Percentiles rank a stretch among this genome's conserved stretches.
Evolutionary conservation across 2,329 filamentous ascomycete genomes (phyloP).

Genomic region (Trichoderma aggressivum): DNA sequence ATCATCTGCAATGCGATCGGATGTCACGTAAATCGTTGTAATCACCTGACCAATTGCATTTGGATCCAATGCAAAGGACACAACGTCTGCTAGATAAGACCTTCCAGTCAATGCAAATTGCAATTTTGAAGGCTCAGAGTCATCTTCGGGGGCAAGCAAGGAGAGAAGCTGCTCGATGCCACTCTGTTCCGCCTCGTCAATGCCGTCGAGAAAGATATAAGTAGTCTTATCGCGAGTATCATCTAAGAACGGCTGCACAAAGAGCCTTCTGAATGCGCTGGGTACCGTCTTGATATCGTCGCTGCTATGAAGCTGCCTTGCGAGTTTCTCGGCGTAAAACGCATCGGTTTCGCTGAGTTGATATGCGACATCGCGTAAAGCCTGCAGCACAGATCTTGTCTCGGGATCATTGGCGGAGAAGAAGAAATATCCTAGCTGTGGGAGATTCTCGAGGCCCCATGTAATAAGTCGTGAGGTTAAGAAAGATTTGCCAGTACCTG

Average conservation of each 20-base stretch:
- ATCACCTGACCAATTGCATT: constrained; percentile 30
- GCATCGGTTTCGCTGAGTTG: constrained; percentile 46
- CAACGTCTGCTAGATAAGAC: constrained; percentile 39
- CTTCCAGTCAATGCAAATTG: constrained; percentile 43
- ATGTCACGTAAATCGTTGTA: constrained; percentile 41
- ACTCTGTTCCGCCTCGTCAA: constrained; percentile 42
- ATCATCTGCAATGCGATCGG: constrained; percentile 41
- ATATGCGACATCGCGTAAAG: constrained; percentile 44
- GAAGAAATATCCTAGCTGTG: constrained; percentile 44
- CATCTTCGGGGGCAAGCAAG: constrained; percentile 31
- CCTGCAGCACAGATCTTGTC: constrained; percentile 43
- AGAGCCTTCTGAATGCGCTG: constrained; percentile 42
- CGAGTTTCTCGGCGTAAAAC: constrained; percentile 42
- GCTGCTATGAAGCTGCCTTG: constrained; percentile 32
- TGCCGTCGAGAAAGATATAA: constrained; percentile 46
- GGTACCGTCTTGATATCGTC: constrained; percentile 44
- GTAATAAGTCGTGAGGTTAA: constrained; percentile 43
- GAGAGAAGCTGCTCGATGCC: constrained; percentile 39
- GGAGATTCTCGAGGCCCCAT: constrained; percentile 36
- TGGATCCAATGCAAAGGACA: constrained; percentile 36
- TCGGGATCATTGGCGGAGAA: constrained; percentile 47
- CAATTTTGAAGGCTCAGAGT: constrained; percentile 25
- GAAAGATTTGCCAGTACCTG: constrained; percentile 46
- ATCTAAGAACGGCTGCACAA: constrained; percentile 38
- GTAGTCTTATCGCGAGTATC: constrained; percentile 34